Percentiles rank a stretch among this genome's conserved stretches.
Conservation (phyloP, 2,329 filamentous ascomycete species). For the Colletotrichum plurivorum region DNA sequence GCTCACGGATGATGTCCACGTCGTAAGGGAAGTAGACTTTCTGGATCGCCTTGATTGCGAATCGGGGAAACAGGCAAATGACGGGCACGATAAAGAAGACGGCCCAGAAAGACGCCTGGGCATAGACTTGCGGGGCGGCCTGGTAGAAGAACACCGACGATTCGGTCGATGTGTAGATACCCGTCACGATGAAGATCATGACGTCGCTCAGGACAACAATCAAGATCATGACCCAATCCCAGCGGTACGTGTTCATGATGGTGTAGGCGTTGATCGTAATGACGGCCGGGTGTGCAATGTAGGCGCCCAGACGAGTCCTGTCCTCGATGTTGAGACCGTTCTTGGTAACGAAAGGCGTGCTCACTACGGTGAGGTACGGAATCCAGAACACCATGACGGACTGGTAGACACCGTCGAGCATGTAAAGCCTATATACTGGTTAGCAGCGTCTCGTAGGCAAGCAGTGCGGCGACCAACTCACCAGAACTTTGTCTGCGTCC, state of each 20-base stretch:
- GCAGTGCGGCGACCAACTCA: conserved; percentile 60
- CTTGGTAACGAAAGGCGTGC: conserved; percentile 77
- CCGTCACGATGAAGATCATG: conserved; percentile 96
- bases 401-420: conserved; percentile 95
- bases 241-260: conserved; percentile 94
- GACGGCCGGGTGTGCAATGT: conserved; percentile 87
- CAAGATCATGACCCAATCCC: conserved; percentile 96
- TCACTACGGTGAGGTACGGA: conserved; percentile 83
- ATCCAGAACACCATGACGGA: conserved; percentile 95
- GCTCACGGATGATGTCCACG: conserved; percentile 95
- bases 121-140: conserved; percentile 83
- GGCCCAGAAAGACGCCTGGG: conserved; percentile 88
- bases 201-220: conserved; percentile 87
- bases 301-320: conserved; percentile 86
- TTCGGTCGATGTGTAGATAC: conserved; percentile 76
- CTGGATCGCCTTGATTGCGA: conserved; percentile 87
- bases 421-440: conserved; percentile 79
- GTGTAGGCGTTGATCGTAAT: conserved; percentile 95
- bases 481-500: conserved; percentile 98
- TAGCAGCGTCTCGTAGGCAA: conserved; percentile 42
- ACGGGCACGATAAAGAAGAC: conserved; percentile 83
- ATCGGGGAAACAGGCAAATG: conserved; percentile 88
- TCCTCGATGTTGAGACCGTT: conserved; percentile 84
- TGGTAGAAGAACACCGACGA: conserved; percentile 73
- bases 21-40: conserved; percentile 96